A percentile compares a stretch with the other conserved stretches of the same genome.
These are phyloP conservation scores for Liquidambar formosana DNA, from an alignment of 164 flowering plant genomes.

Conservation along the genomic window DNA sequence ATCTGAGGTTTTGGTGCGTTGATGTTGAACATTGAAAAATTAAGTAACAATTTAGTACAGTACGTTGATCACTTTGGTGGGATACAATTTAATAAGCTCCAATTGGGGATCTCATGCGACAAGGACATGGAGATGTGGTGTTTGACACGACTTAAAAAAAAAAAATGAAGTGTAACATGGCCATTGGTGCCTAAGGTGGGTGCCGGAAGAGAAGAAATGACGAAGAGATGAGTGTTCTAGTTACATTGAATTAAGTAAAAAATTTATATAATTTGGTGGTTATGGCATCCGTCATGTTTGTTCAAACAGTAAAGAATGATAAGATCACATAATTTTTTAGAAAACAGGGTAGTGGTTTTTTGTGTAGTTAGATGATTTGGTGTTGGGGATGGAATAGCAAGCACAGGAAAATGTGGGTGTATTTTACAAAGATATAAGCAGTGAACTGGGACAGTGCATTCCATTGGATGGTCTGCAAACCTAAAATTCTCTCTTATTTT, in stretches of 20 bases:
- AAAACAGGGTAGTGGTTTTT: no score
- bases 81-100: no score
- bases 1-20: background rate
- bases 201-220: background rate
- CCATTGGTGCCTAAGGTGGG: background rate
- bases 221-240: background rate
- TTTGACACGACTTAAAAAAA: background rate
- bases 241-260: no score
- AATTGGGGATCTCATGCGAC: background rate
- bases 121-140: background rate
- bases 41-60: background rate
- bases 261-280: no score
- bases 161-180: background rate
- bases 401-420: background rate
- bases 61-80: no score
- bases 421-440: background rate
- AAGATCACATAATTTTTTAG: no score
- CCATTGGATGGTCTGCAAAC: background rate
- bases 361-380: no score
- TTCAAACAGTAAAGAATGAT: background rate
- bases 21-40: background rate
- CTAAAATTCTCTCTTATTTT: background rate
- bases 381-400: no score
- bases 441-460: background rate
- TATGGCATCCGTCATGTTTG: background rate